Base-by-base conservation (phyloP, 2,329 filamentous ascomycete species). In the Penicillium hordei region DNA sequence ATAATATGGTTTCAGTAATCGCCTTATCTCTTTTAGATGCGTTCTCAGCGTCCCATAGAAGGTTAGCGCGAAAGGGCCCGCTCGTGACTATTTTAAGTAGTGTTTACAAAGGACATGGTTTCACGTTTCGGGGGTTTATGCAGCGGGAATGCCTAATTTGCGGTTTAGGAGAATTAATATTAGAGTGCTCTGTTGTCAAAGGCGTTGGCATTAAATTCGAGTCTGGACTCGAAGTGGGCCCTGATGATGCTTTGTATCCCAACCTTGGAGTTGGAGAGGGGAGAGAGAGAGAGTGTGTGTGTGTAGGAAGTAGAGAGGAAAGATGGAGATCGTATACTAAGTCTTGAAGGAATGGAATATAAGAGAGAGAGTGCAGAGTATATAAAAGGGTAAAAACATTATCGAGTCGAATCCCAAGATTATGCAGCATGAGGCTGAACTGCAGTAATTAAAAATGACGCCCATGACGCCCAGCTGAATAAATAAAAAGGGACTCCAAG, bases 231-330 rank as follows among this genome's bases (percentile, higher is more conserved):
- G 21, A 34, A 42, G 42, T 53, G 55, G 55, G 42, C 36, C 49
- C n/a, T n/a, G 55, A 62, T 60, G 60, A 61, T 64, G 61, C 19
- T 58, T 45, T 62, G 48, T 49, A 29, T 39, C 12, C 19, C 15
- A 43, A 50, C 36, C 17, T 48, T 52, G 43, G 52, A 27, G 7
- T 45, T 23, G 15, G 7, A 15, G 29, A 27, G 3, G 19, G 6
- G 9, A 43, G 19, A 15, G 10, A 19, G 34, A 27, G 23, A 9
- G 21, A 23, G 31, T 31, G 31, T 2, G 17, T 33, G 36, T 12
- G 21, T 12, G 15, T 38, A 21, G 15, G 21, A 10, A 5, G 10
- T 19, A 19, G 8, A 19, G 27, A 48, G 34, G 21, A 6, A 40
- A 10, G 27, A 27, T n/a, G 9, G 15, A 9, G 23, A 42, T 15